Conservation (phyloP, 2,329 filamentous ascomycete genomes). For the Alternaria brassicicola region DNA sequence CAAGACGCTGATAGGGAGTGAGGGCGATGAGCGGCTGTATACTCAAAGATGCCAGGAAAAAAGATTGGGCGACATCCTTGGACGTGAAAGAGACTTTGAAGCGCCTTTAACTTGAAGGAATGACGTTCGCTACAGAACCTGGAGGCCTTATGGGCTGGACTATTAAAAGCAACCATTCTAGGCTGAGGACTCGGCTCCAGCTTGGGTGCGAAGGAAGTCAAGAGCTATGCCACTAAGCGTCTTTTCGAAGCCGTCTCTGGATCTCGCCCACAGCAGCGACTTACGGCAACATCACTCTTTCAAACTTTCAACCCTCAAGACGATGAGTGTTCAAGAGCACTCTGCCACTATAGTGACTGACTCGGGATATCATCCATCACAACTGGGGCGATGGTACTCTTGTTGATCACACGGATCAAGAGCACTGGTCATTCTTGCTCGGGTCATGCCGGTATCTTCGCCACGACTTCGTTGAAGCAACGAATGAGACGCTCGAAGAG, state of each 20-base stretch:
- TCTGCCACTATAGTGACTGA: not conserved
- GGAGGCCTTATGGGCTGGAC: not conserved
- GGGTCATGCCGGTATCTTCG: not conserved
- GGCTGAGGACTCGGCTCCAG: not conserved
- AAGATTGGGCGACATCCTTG: no score
- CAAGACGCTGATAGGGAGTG: no score
- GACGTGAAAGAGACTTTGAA: no score
- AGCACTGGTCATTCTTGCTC: not conserved
- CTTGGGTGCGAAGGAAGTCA: not conserved
- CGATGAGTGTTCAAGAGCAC: not conserved
- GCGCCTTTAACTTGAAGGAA: no score
- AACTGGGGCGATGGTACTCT: not conserved
- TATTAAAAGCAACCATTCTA: rapidly evolving
- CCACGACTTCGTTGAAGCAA: not conserved
- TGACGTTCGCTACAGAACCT: no score
- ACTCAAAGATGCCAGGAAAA: no score
- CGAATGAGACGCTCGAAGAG: not conserved
- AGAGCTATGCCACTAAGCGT: not conserved
- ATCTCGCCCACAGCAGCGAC: not conserved
- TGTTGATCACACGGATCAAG: not conserved
- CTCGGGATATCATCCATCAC: not conserved
- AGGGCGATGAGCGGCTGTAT: no score
- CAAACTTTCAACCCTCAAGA: not conserved
- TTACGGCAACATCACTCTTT: not conserved
- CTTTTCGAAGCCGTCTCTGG: not conserved